Evolutionary conservation across 2,329 filamentous ascomycete genomes (phyloP).

Genomic region (Coniochaeta ligniaria): DNA sequence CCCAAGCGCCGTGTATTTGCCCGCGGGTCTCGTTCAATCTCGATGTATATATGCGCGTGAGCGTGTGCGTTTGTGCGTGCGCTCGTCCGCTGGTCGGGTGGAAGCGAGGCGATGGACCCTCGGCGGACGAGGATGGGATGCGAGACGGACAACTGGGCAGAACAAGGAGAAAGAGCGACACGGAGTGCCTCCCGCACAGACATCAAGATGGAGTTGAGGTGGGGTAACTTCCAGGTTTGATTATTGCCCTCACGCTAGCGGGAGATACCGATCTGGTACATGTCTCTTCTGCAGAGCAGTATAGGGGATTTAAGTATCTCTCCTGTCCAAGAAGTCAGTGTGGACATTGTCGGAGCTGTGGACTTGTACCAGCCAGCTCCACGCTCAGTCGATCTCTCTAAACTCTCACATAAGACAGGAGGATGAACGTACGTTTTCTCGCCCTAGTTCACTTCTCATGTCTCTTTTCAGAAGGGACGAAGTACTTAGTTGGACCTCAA

Average conservation of each 20-base stretch:
- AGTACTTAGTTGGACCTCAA: background rate
- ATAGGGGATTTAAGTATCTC: background rate
- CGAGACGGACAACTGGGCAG: background rate
- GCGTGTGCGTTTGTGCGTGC: background rate
- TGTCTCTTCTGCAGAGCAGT: background rate
- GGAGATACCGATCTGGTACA: background rate
- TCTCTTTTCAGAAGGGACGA: too few species aligned
- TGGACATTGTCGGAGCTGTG: background rate
- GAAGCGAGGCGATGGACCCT: background rate
- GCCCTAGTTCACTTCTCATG: background rate
- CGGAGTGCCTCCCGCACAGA: background rate
- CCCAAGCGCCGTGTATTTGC: background rate
- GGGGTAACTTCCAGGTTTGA: background rate
- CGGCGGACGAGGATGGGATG: background rate
- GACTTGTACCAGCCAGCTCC: background rate
- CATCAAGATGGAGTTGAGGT: background rate
- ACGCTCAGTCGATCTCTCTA: background rate
- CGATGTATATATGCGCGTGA: background rate
- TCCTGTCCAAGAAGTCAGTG: background rate
- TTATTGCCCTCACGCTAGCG: constrained; percentile 1
- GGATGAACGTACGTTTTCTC: background rate
- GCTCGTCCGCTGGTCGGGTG: background rate
- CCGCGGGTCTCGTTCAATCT: background rate
- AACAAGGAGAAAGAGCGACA: background rate
- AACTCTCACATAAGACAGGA: background rate